Evolutionary conservation across 352 stramenopile genomes (phyloP), one percentile per base, ranked within the genome.

Genomic region (Globisporangium emineosum): DNA sequence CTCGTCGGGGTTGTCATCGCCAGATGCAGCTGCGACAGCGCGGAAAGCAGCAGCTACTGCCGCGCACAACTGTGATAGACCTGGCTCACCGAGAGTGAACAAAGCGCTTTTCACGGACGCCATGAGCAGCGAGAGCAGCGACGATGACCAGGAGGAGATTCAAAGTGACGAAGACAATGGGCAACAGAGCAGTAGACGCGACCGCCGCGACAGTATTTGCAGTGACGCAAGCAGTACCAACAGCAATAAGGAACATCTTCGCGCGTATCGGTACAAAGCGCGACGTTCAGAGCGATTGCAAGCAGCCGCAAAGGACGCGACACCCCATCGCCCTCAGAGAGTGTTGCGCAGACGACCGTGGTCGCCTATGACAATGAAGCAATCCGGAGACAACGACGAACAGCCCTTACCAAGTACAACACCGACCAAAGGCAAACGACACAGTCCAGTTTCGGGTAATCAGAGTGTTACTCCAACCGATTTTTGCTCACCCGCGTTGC

Each of bases 21-120:
- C 51, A 21, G 32, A 56, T 30, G 21, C 45, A 25, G 5, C 15
- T 1, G 15, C 21, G 8, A 57, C n/a, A 5, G 27, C 19, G 13
- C 50, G 47, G 40, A 60, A 57, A 59, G 32, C 32, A 32, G 27
- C 33, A 52, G 35, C 54, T 52, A 57, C 47, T 30, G 57, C 15
- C 3, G 25, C 30, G 3, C 42, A 33, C 12, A 33, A 19, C 5
- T 42, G 25, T 27, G 47, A 35, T 19, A 40, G 53, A 32, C 56
- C 63, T 4, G 15, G 9, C 0, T 68, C 71, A 17, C 64, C 64
- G 32, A 63, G 62, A 33, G 67, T 86, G 13, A 61, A 67, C 30
- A 84, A 83, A 60, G 66, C 63, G 29, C 27, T 86, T 45, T 67
- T 60, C 29, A 40, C 27, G 25, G 65, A 62, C 25, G 76, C 71